These are phyloP conservation scores for Fistulifera solaris DNA, from an alignment of 108 stramenopile species.

Conservation along the genomic window DNA sequence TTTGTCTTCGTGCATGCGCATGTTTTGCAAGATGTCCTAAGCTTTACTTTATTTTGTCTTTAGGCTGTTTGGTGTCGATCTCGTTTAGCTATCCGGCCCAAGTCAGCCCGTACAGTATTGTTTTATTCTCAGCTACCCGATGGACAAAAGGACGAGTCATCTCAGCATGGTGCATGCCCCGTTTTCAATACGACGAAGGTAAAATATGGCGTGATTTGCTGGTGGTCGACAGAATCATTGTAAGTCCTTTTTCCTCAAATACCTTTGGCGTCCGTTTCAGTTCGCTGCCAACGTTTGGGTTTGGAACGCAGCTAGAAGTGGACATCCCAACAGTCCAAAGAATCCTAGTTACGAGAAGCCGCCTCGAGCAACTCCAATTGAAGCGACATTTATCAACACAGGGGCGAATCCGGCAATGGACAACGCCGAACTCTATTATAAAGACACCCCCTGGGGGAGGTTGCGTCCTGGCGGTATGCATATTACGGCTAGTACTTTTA, in stretches of 20 bases:
- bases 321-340: conserved; percentile 12
- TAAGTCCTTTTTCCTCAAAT: too few species aligned
- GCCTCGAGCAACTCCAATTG: conserved; percentile 12
- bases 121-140: conserved; percentile 84
- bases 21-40: too few species aligned
- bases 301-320: conserved; percentile 28
- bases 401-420: conserved; percentile 27
- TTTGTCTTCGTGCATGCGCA: too few species aligned
- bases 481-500: too few species aligned
- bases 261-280: conserved; percentile 33
- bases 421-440: conserved; percentile 44
- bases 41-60: too few species aligned
- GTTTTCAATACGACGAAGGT: conserved; percentile 24
- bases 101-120: conserved; percentile 66
- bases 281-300: conserved; percentile 79
- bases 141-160: conserved; percentile 49
- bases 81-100: conserved; percentile 56
- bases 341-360: not conserved
- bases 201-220: too few species aligned
- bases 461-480: conserved; percentile 37
- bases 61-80: conserved; percentile 56
- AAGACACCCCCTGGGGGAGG: conserved; percentile 50
- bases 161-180: conserved; percentile 88
- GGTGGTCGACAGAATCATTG: too few species aligned
- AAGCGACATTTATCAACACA: conserved; percentile 39